Conservation (phyloP, 2,329 filamentous ascomycete species). For the Monosporascus sp. region DNA sequence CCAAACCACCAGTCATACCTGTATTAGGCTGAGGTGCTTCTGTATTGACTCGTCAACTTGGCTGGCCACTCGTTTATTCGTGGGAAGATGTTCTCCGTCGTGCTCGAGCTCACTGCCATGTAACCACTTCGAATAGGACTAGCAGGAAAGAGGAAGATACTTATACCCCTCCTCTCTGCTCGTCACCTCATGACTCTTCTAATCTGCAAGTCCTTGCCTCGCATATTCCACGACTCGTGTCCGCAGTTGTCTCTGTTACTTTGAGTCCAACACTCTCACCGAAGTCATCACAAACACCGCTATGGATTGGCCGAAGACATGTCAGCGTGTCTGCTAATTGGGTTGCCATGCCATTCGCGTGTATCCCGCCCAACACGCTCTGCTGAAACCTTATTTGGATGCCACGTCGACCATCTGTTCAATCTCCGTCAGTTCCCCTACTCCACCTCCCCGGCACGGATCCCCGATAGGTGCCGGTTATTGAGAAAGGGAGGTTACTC, state of each 20-base stretch:
- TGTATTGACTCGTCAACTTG: too few relatives aligned
- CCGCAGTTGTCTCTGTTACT: conserved; percentile 21
- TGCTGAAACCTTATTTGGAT: conserved; percentile 24
- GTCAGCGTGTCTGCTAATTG: conserved; percentile 26
- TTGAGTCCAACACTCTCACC: conserved; percentile 23
- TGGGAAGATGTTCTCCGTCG: too few relatives aligned
- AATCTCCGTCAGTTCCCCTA: conserved; percentile 22
- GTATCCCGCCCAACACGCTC: conserved; percentile 22
- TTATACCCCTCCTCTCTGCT: conserved; percentile 21
- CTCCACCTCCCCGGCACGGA: conserved; percentile 24
- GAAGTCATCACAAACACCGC: conserved; percentile 20
- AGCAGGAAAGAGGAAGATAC: conserved; percentile 14
- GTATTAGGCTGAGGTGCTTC: too few relatives aligned
- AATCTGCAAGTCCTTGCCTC: conserved; percentile 8
- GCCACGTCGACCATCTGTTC: conserved; percentile 29
- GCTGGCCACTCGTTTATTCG: too few relatives aligned
- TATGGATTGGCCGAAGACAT: conserved; percentile 24
- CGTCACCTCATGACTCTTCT: conserved; percentile 10
- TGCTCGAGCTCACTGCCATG: too few relatives aligned
- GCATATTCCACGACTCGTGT: conserved; percentile 15
- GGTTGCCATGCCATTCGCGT: conserved; percentile 28
- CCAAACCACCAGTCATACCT: too few relatives aligned
- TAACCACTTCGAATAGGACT: background rate
- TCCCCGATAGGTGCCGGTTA: conserved; percentile 15
- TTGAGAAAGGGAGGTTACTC: background rate